phyloP scores from a whole-genome alignment of 2,329 filamentous ascomycete genomes.

The Colletotrichum sp. region DNA sequence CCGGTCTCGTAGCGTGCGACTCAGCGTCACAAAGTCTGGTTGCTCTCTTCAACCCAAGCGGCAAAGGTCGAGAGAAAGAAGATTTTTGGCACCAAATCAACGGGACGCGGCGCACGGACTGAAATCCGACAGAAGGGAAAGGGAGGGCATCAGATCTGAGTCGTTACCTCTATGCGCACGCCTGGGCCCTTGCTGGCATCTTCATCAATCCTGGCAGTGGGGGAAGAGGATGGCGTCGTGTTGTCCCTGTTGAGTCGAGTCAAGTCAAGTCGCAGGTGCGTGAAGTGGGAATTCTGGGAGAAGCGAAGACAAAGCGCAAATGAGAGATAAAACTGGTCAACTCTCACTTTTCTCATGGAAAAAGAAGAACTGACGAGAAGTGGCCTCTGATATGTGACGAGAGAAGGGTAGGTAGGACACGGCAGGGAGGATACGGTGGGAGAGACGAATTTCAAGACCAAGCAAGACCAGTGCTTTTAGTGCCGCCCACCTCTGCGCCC shows the following conservation, averaged over 20 bases:
- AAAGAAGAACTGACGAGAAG: not conserved
- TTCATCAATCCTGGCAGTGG: not conserved
- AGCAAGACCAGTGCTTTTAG: constrained; percentile 1
- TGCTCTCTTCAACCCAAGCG: not conserved
- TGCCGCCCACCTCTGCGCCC: not conserved
- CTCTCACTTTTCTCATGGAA: constrained; percentile 6
- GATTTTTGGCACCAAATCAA: not conserved
- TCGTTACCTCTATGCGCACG: constrained; percentile 3
- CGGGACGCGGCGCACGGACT: constrained; percentile 10
- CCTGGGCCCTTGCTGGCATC: not conserved
- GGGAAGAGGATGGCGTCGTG: not conserved
- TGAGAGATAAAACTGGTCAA: constrained; percentile 1
- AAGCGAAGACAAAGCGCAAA: not conserved
- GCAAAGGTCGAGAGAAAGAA: not conserved
- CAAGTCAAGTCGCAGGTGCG: not conserved
- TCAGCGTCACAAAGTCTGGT: not conserved
- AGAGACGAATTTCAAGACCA: not conserved
- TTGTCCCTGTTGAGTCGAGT: not conserved
- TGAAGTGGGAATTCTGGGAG: not conserved
- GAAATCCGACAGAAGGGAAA: constrained; percentile 10
- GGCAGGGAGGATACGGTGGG: not conserved
- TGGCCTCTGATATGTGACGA: constrained; percentile 14
- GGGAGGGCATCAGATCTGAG: constrained; percentile 7
- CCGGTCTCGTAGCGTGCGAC: not conserved
- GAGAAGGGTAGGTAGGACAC: not conserved